Evolutionary conservation across 495 filamentous ascomycete species (phyloP).

Genomic region (Hypoxylon fuscum): DNA sequence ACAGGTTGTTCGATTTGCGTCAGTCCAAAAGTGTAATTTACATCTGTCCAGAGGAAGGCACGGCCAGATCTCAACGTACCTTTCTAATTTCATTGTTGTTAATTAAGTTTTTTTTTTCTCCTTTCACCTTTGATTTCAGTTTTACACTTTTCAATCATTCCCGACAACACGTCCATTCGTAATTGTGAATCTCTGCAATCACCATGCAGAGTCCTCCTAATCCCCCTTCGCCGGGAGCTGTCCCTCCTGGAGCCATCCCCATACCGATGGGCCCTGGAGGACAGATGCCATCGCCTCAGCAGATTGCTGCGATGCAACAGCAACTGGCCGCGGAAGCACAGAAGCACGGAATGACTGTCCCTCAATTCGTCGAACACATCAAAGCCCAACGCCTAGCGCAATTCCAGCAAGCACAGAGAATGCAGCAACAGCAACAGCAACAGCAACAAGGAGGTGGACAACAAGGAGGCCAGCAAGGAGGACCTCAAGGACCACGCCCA

Average conservation of each 20-base stretch:
- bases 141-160: constrained; percentile 1
- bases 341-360: constrained; percentile 77
- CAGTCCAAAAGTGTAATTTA: constrained; percentile 21
- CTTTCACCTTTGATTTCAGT: no score
- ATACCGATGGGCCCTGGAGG: constrained; percentile 52
- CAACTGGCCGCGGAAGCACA: constrained; percentile 81
- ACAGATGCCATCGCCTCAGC: constrained; percentile 82
- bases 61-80: constrained; percentile 20
- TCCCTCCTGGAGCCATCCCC: constrained; percentile 45
- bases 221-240: constrained; percentile 36
- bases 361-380: constrained; percentile 74
- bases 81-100: constrained; percentile 15
- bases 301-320: constrained; percentile 83
- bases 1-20: constrained; percentile 46
- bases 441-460: constrained; percentile 59
- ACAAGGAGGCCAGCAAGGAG: constrained; percentile 45
- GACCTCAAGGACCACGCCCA: constrained; percentile 51
- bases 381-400: constrained; percentile 71
- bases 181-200: constrained; percentile 11
- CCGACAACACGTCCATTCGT: background rate
- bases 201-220: constrained; percentile 41
- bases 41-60: constrained; percentile 11
- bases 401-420: constrained; percentile 69
- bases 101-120: constrained; percentile 11
- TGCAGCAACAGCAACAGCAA: constrained; percentile 72